Conservation (phyloP, 164 flowering plant species). For the Berberis vulgaris region DNA sequence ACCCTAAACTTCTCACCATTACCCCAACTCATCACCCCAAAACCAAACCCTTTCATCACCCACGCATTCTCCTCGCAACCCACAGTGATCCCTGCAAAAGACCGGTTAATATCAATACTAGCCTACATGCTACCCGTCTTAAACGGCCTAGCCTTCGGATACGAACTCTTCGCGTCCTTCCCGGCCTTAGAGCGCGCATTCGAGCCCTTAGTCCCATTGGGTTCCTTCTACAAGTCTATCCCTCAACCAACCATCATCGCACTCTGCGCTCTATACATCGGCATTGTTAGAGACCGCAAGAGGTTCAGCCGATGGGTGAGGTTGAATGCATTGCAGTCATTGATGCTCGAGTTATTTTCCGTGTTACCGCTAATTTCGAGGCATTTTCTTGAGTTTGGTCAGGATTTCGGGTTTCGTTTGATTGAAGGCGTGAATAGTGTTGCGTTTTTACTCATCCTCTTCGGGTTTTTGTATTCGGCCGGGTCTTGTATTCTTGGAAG, state of each 20-base stretch:
- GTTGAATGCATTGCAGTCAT: neutral
- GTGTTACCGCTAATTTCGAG: no score
- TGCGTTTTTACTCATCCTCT: no score
- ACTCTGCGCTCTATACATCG: neutral
- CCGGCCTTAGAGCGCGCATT: neutral
- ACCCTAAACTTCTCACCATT: no score
- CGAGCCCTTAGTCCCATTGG: neutral
- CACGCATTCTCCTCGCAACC: no score
- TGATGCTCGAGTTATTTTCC: neutral
- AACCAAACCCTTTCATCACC: no score
- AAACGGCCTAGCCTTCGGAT: neutral
- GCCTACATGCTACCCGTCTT: neutral
- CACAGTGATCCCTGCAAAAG: neutral
- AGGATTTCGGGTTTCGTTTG: no score
- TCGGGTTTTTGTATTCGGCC: no score
- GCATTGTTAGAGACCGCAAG: neutral
- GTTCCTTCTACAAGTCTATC: neutral
- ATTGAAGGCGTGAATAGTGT: no score
- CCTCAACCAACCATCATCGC: neutral
- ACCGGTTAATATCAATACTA: neutral
- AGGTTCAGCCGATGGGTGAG: neutral
- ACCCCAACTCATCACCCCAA: no score
- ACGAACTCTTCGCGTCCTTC: neutral
- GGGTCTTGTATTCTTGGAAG: no score
- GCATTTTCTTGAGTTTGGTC: no score